Evolutionary conservation across 768 basidiomycete genomes (phyloP), one percentile per base, ranked within the genome.

Genomic region (Collybia sp.): DNA sequence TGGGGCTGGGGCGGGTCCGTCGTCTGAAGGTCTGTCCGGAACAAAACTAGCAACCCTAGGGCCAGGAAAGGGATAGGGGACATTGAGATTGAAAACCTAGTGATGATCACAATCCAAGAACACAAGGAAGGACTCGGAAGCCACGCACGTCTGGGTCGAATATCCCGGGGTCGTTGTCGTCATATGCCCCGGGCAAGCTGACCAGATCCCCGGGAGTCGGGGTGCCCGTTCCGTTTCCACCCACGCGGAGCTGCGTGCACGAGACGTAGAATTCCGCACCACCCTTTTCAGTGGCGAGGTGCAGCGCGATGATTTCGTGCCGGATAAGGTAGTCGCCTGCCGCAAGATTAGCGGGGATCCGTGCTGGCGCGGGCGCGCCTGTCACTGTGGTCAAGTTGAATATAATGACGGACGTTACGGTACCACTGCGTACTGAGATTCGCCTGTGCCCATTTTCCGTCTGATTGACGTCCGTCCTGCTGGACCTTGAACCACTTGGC

Each of bases 231-330:
- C 72, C 72, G 42, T 66, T 72, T 10, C 87, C 85, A 2, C 71
- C 64, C 32, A 90, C 61, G 33, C 58, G 65, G 50, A 85, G 58
- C 62, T 82, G 75, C 2, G 75, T 70, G 61, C 88, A 92, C 19
- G 78, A 76, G 0, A 85, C 82, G 60, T 92, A 92, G 64, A 89
- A 91, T 64, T 92, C 88, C 1, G 85, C 88, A 15, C 84, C 85
- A 5, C 81, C 80, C 13, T 57, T 9, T 2, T 56, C 52, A n/a
- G 58, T 69, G 5, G 75, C 87, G 39, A 82, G 72, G 56, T 90
- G 88, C 12, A 90, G 76, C 9, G 83, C 82, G 59, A 90, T 82
- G 62, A 90, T 83, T 59, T 91, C 88, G 60, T 88, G 82, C 1
- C 88, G 84, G 57, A 89, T 61, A 48, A 91, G 69, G 61, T 90